These are phyloP conservation scores for Neospermospora avenae DNA, from an alignment of 2,329 filamentous ascomycete genomes.

Conservation along the genomic window DNA sequence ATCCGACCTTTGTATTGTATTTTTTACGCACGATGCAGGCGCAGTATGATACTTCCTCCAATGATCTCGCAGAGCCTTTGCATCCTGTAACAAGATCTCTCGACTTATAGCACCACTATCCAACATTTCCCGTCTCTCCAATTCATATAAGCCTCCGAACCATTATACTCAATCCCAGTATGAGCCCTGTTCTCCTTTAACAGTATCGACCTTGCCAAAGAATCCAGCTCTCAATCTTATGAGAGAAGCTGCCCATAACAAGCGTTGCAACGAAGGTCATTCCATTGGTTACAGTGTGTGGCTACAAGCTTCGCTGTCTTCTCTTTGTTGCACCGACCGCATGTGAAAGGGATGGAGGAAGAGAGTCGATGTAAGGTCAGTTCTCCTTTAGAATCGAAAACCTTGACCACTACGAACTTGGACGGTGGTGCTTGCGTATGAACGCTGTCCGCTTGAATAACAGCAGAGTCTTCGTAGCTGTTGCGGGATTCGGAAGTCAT, in stretches of 20 bases:
- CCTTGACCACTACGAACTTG: conserved; percentile 18
- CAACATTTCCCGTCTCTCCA: no score
- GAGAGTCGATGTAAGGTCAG: conserved; percentile 20
- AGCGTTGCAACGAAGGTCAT: conserved; percentile 18
- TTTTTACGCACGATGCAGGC: no score
- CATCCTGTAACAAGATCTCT: no score
- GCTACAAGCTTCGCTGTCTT: conserved; percentile 20
- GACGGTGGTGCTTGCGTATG: conserved; percentile 18
- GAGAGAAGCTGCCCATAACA: conserved; percentile 6
- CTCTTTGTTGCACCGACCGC: conserved; percentile 19
- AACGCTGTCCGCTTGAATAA: conserved; percentile 17
- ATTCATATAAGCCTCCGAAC: no score
- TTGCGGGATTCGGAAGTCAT: conserved; percentile 15
- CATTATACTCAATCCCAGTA: no score
- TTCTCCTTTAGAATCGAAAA: conserved; percentile 17
- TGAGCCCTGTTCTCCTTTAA: neutral
- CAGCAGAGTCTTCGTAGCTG: conserved; percentile 15
- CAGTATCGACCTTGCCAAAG: neutral
- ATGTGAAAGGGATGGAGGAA: conserved; percentile 17
- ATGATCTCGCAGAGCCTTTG: no score
- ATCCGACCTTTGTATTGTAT: no score
- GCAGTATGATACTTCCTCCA: no score
- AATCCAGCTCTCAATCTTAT: neutral
- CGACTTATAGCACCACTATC: neutral
- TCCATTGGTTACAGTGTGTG: conserved; percentile 11